Percentiles rank a stretch among this genome's conserved stretches.
Evolutionary conservation across 257 asterid genomes (phyloP).

Genomic region (Solanum dulcamara): DNA sequence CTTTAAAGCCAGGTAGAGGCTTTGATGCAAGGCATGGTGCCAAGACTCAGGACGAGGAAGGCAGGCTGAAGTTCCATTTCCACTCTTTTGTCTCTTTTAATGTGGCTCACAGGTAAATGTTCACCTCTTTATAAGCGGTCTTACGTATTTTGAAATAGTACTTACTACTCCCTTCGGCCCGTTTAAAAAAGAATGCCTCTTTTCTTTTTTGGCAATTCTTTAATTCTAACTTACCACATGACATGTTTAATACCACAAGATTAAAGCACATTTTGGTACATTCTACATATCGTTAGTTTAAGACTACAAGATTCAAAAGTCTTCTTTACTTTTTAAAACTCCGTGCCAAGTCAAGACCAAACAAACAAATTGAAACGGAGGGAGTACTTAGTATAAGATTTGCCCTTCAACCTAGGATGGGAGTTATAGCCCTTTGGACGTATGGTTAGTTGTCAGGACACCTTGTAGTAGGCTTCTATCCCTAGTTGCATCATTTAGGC

Average conservation of each 20-base stretch:
- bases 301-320: background rate
- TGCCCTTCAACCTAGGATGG: background rate
- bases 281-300: background rate
- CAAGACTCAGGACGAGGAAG: constrained; percentile 72
- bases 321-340: background rate
- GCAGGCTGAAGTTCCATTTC: constrained; percentile 88
- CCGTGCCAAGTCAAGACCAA: background rate
- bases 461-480: background rate
- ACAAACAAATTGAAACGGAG: background rate
- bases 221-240: background rate
- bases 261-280: background rate
- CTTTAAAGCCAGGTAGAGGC: constrained; percentile 80
- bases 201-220: background rate
- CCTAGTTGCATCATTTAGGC: background rate
- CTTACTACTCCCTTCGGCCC: background rate
- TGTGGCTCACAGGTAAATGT: constrained; percentile 66
- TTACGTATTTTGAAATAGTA: background rate
- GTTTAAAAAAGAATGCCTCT: background rate
- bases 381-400: background rate
- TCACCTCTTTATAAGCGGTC: background rate
- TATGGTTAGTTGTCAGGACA: background rate
- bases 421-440: background rate
- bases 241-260: background rate
- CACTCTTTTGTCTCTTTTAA: constrained; percentile 91
- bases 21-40: constrained; percentile 95